Evolutionary conservation across 768 basidiomycete species (phyloP).

Genomic region (Russula ochroleuca): DNA sequence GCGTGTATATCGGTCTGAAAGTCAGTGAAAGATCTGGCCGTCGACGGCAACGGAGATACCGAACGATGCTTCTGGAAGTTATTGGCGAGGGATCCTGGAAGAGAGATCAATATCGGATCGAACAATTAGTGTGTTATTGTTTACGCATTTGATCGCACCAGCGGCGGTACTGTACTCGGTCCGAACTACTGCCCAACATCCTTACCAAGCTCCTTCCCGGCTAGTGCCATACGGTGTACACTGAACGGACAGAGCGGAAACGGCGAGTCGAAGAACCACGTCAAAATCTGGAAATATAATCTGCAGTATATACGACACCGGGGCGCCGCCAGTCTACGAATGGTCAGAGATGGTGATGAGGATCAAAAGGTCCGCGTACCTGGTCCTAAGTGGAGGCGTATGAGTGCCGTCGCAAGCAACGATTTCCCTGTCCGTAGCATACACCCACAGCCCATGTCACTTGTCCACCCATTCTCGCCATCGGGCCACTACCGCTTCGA

Average conservation of each 20-base stretch:
- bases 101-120: background rate
- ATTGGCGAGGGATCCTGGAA: constrained; percentile 67
- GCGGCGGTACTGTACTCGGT: constrained; percentile 96
- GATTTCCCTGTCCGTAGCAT: constrained; percentile 88
- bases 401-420: constrained; percentile 73
- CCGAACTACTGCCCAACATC: constrained; percentile 98
- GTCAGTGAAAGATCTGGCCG: constrained; percentile 76
- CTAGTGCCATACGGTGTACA: constrained; percentile 92
- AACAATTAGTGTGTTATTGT: background rate
- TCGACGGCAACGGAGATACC: constrained; percentile 82
- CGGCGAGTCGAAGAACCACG: constrained; percentile 94
- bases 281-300: constrained; percentile 88
- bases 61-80: constrained; percentile 73
- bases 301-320: constrained; percentile 51
- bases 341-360: constrained; percentile 6
- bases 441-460: constrained; percentile 87
- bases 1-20: constrained; percentile 79
- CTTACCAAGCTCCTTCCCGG: constrained; percentile 92
- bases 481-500: constrained; percentile 58
- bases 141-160: constrained; percentile 78
- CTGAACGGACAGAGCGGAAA: constrained; percentile 82
- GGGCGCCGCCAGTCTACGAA: constrained; percentile 75
- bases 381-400: constrained; percentile 69
- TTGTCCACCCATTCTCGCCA: constrained; percentile 77
- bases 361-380: constrained; percentile 41